Evolutionary conservation across 495 filamentous ascomycete species (phyloP), one percentile per base, ranked within the genome.

Genomic region (Lineolata rhizophorae): DNA sequence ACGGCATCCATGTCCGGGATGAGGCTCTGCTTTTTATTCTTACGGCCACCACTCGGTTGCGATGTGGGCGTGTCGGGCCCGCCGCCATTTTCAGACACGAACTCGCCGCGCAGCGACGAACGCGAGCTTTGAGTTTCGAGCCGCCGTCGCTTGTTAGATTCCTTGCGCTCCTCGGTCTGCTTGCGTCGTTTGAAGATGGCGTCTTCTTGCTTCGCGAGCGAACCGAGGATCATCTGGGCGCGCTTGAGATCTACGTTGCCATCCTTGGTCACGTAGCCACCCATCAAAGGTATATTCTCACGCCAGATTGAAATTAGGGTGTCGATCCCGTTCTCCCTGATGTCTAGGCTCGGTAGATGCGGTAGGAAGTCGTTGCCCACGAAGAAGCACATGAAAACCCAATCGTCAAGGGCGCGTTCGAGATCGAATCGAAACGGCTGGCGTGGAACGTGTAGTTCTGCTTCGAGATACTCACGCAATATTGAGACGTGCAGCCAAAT

Each of bases 371-470:
- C 90, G 50, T 99, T 99, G 42, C 87, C 87, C 36, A 99, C 87
- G 50, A 99, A 99, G 56, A 91, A 99, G 59, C 87, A 99, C 85
- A 99, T 93, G 53, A 99, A 99, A 11, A 99, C 81, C 87, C 90
- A 95, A 52, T 99, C 87, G 57, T 99, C 87, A 34, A 99, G 61
- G n/a, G 90, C 87, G 41, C 87, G 67, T 49, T 99, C 87, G 18
- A 94, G 59, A 50, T 99, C 81, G 46, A 79, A 80, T 41, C 68
- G 70, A 39, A 82, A 80, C 28, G 72, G 70, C 31, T 81, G 79
- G 20, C 65, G 61, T 26, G 79, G 76, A 18, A 93, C 70, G 42
- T 76, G 61, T 35, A 99, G 67, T 51, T 99, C 87, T 32, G 71
- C 73, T 38, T 71, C 81, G 34, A 99, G 65, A 49, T 99, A 99